Conservation (phyloP, 2,329 filamentous ascomycete genomes). For the Aschersonia sp. region DNA sequence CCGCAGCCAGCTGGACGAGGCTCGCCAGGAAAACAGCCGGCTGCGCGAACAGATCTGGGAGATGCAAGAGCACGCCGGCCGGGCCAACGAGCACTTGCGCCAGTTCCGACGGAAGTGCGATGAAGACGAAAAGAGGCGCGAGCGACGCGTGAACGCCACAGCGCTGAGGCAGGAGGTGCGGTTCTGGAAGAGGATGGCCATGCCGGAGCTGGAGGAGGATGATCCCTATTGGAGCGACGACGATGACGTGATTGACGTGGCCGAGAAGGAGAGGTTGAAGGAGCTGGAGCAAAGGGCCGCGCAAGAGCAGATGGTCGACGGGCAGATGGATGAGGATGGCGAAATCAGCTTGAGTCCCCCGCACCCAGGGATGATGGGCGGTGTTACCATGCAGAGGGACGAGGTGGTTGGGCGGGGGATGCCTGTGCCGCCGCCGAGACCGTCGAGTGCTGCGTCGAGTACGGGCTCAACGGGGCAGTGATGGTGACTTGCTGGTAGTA, state of each 20-base stretch:
- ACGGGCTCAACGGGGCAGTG: constrained; percentile 26
- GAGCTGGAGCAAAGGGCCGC: constrained; percentile 33
- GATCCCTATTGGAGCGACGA: constrained; percentile 51
- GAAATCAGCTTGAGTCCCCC: constrained; percentile 13
- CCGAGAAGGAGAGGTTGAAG: constrained; percentile 41
- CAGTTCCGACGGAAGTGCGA: constrained; percentile 41
- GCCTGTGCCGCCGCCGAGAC: constrained; percentile 18
- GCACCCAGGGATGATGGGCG: constrained; percentile 16
- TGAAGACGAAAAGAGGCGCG: constrained; percentile 39
- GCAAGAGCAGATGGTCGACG: constrained; percentile 20
- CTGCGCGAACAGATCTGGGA: constrained; percentile 53
- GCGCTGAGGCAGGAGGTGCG: constrained; percentile 43
- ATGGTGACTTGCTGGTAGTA: not conserved
- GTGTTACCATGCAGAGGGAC: constrained; percentile 24
- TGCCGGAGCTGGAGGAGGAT: constrained; percentile 44
- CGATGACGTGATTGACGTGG: constrained; percentile 46
- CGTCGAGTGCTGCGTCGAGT: constrained; percentile 25
- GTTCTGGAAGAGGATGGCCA: constrained; percentile 53
- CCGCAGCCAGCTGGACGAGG: constrained; percentile 48
- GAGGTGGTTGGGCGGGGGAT: constrained; percentile 13
- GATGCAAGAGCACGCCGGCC: constrained; percentile 46
- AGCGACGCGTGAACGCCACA: constrained; percentile 35
- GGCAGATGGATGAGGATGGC: constrained; percentile 18
- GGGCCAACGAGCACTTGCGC: constrained; percentile 42
- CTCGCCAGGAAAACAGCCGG: constrained; percentile 47